These are phyloP conservation scores for Beauveria sp. DNA, from an alignment of 2,329 filamentous ascomycete species.

Conservation along the genomic window DNA sequence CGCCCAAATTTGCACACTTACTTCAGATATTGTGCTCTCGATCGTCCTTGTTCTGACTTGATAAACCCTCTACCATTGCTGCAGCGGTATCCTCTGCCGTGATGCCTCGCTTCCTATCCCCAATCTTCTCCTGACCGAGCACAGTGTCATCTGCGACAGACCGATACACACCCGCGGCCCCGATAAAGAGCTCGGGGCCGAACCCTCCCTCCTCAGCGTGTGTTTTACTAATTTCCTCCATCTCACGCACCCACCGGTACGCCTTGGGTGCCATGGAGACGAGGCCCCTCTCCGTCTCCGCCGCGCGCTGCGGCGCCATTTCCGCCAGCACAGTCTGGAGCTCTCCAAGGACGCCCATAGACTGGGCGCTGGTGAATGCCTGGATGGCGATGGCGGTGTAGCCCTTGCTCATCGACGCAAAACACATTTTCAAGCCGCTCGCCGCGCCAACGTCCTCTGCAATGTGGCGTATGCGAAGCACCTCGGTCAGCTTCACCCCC, in stretches of 20 bases:
- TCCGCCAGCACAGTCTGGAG: slow-evolving; percentile 47
- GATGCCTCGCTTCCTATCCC: slow-evolving; percentile 45
- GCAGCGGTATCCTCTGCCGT: slow-evolving; percentile 51
- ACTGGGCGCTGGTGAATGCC: slow-evolving; percentile 60
- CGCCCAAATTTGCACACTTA: not conserved
- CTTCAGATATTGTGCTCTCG: not conserved
- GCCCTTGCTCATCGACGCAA: slow-evolving; percentile 53
- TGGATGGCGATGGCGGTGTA: slow-evolving; percentile 63
- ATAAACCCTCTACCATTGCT: slow-evolving; percentile 38
- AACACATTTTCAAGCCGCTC: slow-evolving; percentile 59
- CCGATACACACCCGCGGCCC: slow-evolving; percentile 54
- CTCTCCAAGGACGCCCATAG: slow-evolving; percentile 53
- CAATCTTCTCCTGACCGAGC: slow-evolving; percentile 51
- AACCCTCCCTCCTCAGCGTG: slow-evolving; percentile 60
- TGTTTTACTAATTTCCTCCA: slow-evolving; percentile 65
- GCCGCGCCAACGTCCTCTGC: slow-evolving; percentile 44
- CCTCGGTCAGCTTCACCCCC: slow-evolving; percentile 31
- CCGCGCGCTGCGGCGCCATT: slow-evolving; percentile 38
- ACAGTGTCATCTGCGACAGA: slow-evolving; percentile 54
- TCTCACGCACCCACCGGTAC: slow-evolving; percentile 70
- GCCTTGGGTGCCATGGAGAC: slow-evolving; percentile 63
- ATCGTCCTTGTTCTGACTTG: slow-evolving; percentile 31
- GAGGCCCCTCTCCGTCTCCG: slow-evolving; percentile 42
- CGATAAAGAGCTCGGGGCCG: slow-evolving; percentile 44
- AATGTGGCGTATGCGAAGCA: slow-evolving; percentile 43